Conservation (phyloP, 441 rosid species). For the Gossypium aridum region DNA sequence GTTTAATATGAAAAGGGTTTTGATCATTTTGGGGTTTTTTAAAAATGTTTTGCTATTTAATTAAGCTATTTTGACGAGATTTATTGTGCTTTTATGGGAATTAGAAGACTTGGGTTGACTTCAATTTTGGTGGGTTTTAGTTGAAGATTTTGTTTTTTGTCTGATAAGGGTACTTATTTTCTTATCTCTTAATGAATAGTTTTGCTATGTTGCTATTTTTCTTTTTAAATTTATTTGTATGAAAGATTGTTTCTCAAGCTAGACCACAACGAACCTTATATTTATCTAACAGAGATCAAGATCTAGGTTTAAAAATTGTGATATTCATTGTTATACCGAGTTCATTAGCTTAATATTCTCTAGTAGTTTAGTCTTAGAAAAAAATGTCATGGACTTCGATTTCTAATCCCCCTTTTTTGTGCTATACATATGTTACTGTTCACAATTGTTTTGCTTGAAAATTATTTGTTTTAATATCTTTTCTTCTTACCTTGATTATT, state of each 20-base stretch:
- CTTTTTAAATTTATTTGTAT: neutral
- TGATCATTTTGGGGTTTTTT: neutral
- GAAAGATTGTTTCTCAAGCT: neutral
- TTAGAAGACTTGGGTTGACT: conserved; percentile 32
- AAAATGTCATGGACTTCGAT: neutral
- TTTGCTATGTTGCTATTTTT: neutral
- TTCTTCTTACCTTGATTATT: conserved; percentile 6
- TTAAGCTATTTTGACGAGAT: conserved; percentile 13
- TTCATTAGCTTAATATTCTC: neutral
- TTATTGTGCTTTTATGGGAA: conserved; percentile 12
- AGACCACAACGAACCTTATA: neutral
- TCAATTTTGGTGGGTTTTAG: conserved; percentile 13
- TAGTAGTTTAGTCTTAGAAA: neutral
- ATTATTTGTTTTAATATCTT: conserved; percentile 9
- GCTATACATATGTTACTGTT: neutral
- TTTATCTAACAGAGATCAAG: neutral
- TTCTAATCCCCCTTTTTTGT: neutral
- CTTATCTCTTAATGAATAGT: neutral
- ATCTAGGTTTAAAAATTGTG: conserved; percentile 10
- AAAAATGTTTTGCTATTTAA: conserved; percentile 14
- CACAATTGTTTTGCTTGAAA: neutral
- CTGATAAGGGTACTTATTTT: conserved; percentile 9
- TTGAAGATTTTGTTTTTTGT: conserved; percentile 19
- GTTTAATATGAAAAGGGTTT: conserved; percentile 16
- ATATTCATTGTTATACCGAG: neutral